Base-by-base conservation (phyloP, 2,329 filamentous ascomycete species). In the Xylaria hypoxylon region DNA sequence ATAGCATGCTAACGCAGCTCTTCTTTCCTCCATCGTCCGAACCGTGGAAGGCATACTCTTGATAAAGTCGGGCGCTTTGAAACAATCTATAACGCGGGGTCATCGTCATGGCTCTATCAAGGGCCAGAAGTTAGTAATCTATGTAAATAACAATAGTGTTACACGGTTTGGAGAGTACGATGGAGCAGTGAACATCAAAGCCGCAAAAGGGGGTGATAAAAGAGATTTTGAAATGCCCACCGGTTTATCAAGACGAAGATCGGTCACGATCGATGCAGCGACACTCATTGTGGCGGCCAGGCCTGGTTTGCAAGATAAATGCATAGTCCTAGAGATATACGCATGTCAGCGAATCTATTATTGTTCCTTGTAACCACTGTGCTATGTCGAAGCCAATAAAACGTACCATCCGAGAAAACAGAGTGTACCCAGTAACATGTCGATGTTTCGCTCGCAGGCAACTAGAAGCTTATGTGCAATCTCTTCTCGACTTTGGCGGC, bases 401-500 rank as follows among this genome's bases (percentile, higher is more conserved):
- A 69, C 78, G 70, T 73, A 83, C 84, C 85, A 88, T 35, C 78
- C 76, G 24, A 81, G 77, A 59, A 77, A 82, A 58, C 69, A 78
- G 17, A 89, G 71, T 3, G 87, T 64, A 0, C 85, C 86, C 11
- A 85, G 77, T 1, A 89, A 75, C 11, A 88, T 68, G 68, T 89
- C 87, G 44, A 87, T 76, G 53, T 74, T 81, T 57, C 82, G 80
- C 62, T 87, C 84, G n/a, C 80, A 76, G 10, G 84, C 79, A 13
- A 86, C 64, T 6, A 87, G 70, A 28, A 86, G 75, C 62, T 80
- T 80, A n/a, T 81, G 77, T 0, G 83, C 80, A 15, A 87, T 59
- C 28, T 83, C 78, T 50, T 80, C 77, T 47, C 82, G 82, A 5
- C 84, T 76, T 19, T 77, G 79, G 2, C 80, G 79, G 40, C 78